These are phyloP conservation scores for Gnomoniopsis smithogilvyi DNA, from an alignment of 2,329 filamentous ascomycete genomes.

Conservation along the genomic window DNA sequence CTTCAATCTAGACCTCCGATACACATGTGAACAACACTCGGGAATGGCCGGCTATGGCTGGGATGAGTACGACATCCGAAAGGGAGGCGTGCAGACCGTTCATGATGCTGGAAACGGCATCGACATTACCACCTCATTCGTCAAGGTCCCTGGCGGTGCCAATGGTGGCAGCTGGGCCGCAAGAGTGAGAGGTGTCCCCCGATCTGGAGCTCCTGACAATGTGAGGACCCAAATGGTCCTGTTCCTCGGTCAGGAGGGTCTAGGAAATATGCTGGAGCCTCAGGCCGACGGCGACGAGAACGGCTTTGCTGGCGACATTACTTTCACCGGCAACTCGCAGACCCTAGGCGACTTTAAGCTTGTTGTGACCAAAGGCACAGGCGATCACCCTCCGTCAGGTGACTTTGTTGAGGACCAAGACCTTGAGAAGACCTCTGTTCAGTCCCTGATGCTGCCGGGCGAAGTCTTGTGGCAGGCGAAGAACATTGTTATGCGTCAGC, in stretches of 20 bases:
- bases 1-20: conserved; percentile 66
- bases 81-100: conserved; percentile 83
- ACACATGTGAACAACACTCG: conserved; percentile 94
- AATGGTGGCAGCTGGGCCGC: conserved; percentile 92
- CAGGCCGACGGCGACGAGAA: conserved; percentile 44
- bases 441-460: conserved; percentile 63
- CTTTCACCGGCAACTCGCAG: conserved; percentile 65
- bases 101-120: conserved; percentile 85
- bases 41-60: conserved; percentile 95
- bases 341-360: conserved; percentile 79
- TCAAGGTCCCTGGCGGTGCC: conserved; percentile 83
- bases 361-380: conserved; percentile 67
- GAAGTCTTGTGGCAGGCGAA: conserved; percentile 84
- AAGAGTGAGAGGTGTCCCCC: conserved; percentile 76
- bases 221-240: conserved; percentile 78
- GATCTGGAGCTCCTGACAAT: conserved; percentile 62
- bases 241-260: conserved; percentile 73
- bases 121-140: conserved; percentile 88
- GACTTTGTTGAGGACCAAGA: conserved; percentile 65
- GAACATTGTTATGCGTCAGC: conserved; percentile 50
- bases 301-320: conserved; percentile 60
- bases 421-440: conserved; percentile 71
- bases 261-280: conserved; percentile 61
- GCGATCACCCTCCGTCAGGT: conserved; percentile 57
- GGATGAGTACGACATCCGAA: conserved; percentile 92